Percentiles rank a stretch among this genome's conserved stretches.
phyloP scores from a whole-genome alignment of 1,139 yeast genomes.

The Yamadazyma siamensis region DNA sequence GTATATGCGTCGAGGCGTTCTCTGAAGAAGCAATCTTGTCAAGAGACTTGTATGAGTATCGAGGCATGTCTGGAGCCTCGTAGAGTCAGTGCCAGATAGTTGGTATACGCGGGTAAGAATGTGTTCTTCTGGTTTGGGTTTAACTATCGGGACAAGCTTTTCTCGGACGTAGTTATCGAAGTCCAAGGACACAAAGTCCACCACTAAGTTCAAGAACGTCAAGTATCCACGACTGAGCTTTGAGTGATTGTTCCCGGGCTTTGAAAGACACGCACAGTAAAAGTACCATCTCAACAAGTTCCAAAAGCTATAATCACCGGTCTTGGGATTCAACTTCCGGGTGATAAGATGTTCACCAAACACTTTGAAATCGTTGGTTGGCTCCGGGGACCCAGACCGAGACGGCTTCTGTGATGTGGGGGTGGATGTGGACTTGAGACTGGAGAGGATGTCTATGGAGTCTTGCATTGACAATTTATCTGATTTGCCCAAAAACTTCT shows the following conservation, averaged over 20 bases:
- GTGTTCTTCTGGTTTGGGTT: too few species aligned
- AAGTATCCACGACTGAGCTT: constrained; percentile 11
- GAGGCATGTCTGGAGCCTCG: too few species aligned
- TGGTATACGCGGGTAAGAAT: too few species aligned
- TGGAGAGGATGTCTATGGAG: too few species aligned
- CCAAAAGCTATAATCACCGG: constrained; percentile 27
- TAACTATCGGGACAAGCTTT: too few species aligned
- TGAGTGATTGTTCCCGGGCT: constrained; percentile 15
- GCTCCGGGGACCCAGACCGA: constrained; percentile 1
- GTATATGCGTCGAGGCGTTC: constrained; percentile 10
- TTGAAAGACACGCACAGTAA: constrained; percentile 27
- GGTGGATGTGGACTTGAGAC: background rate
- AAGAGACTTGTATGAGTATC: constrained; percentile 2
- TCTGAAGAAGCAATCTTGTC: constrained; percentile 4
- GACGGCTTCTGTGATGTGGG: background rate
- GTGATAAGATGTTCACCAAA: constrained; percentile 32
- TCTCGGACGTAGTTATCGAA: too few species aligned
- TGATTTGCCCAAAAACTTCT: background rate
- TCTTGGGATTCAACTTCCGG: constrained; percentile 20
- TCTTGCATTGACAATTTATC: too few species aligned
- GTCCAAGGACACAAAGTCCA: constrained; percentile 21
- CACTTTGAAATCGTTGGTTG: constrained; percentile 10
- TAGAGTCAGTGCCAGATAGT: too few species aligned
- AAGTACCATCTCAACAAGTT: constrained; percentile 32
- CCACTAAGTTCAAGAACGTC: constrained; percentile 16